Evolutionary conservation across 768 basidiomycete species (phyloP).

Genomic region (Naganishia kalamii): DNA sequence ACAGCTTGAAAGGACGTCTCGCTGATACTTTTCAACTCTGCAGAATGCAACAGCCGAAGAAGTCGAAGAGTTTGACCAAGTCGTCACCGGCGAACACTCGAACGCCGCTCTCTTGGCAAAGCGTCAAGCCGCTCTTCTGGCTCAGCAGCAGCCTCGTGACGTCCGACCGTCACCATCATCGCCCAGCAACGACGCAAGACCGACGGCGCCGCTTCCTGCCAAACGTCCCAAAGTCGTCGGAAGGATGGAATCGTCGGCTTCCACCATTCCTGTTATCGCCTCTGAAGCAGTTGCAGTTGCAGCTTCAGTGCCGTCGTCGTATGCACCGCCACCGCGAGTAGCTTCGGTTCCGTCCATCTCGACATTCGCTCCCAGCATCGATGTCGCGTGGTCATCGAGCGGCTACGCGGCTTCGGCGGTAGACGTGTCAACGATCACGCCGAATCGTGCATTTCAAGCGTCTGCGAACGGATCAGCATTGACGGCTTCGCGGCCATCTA

Average conservation of each 20-base stretch:
- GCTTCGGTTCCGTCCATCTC: conserved; percentile 10
- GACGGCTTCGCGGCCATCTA: not conserved
- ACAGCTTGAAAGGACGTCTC: not conserved
- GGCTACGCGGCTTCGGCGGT: not conserved
- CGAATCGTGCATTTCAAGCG: conserved; percentile 5
- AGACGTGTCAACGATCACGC: not conserved
- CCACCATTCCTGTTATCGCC: not conserved
- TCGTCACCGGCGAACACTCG: not conserved
- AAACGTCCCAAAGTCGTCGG: conserved; percentile 13
- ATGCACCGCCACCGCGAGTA: conserved; percentile 4
- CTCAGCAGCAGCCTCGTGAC: not conserved
- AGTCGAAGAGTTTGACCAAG: conserved; percentile 4
- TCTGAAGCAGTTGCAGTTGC: not conserved
- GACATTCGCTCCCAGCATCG: conserved; percentile 13
- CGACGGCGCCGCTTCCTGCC: not conserved
- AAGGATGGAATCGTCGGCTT: conserved; percentile 11
- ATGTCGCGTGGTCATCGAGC: not conserved
- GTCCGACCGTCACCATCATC: not conserved
- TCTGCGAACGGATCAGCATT: not conserved
- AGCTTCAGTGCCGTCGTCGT: not conserved
- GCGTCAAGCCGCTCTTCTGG: conserved; percentile 9
- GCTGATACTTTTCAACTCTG: not conserved
- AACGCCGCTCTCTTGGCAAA: not conserved
- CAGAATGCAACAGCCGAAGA: conserved; percentile 8
- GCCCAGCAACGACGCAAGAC: not conserved